Evolutionary conservation across 2,329 filamentous ascomycete species (phyloP).

Genomic region (Aspergillus aculeatinus): DNA sequence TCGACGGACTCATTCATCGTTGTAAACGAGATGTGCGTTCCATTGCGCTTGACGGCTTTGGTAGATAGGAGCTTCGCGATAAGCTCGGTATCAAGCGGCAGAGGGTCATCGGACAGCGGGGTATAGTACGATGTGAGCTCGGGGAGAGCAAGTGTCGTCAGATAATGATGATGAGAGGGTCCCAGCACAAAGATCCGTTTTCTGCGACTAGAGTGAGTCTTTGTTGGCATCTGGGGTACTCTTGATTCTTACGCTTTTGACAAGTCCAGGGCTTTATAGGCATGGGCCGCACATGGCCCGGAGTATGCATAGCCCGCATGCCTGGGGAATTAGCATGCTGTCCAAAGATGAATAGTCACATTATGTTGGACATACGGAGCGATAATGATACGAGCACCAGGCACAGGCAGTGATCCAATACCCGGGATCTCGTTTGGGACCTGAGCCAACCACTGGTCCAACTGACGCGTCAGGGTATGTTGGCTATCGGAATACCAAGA

Average conservation of each 20-base stretch:
- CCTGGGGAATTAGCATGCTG: constrained; percentile 48
- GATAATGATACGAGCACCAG: constrained; percentile 79
- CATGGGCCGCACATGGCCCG: constrained; percentile 87
- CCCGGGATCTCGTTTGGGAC: constrained; percentile 68
- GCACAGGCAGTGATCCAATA: constrained; percentile 64
- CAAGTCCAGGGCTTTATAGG: constrained; percentile 85
- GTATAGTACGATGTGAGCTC: constrained; percentile 58
- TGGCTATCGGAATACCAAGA: constrained; percentile 77
- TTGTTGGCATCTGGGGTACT: background rate
- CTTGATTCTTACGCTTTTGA: constrained; percentile 60
- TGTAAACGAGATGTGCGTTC: constrained; percentile 38
- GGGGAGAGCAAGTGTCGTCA: constrained; percentile 74
- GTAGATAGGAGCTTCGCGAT: constrained; percentile 39
- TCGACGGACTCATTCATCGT: constrained; percentile 67
- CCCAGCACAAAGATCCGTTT: constrained; percentile 91
- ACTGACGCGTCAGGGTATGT: constrained; percentile 61
- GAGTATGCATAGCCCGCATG: constrained; percentile 95
- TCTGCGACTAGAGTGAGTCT: constrained; percentile 35
- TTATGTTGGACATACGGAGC: constrained; percentile 69
- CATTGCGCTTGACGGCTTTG: constrained; percentile 30
- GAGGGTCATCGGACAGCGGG: constrained; percentile 44
- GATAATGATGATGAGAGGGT: constrained; percentile 84
- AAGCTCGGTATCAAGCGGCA: constrained; percentile 45
- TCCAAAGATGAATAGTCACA: background rate
- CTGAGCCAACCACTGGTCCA: constrained; percentile 70